Evolutionary conservation across 2,329 filamentous ascomycete species (phyloP), one percentile per base, ranked within the genome.

Genomic region (Uncinocarpus reesii): DNA sequence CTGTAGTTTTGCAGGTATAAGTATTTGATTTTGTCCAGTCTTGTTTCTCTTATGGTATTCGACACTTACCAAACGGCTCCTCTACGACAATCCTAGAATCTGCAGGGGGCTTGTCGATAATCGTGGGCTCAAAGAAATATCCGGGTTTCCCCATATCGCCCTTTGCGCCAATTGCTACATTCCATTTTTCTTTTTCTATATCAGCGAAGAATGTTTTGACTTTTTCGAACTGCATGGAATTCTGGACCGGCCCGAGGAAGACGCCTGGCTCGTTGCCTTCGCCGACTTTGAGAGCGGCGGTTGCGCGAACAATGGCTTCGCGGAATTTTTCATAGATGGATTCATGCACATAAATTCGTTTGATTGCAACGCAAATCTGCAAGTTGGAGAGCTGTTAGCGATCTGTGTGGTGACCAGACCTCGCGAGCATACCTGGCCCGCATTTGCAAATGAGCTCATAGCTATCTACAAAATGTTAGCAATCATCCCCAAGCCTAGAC

Each of bases 221-320:
- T 20, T 73, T 73, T 40, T 81, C 75, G 58, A 73, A 84, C 61
- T 84, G 81, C 72, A 79, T 75, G 54, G 71, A 64, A 62, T 84
- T 84, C 52, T 80, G 78, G 2, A 84, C 63, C 0, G 81, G 81
- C 0, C 78, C 76, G 48, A 79, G 71, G 32, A 76, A 60, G 36
- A 72, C 68, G 35, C 65, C 66, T 42, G 63, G 69, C 47, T 73
- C 61, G 53, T 57, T 63, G 50, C 60, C 60, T 34, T 62, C 49
- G 56, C 67, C 72, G 36, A 67, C 57, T 42, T 66, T 65, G 23
- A 71, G 51, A 2, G 51, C 52, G 46, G 72, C 69, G 29, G 72
- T 71, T 29, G 73, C 69, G 34, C 68, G 64, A 4, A 71, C 64
- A 36, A 75, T 54, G 1, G 65, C 71, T 1, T 65, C 61, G 2